A percentile compares a stretch with the other conserved stretches of the same genome.
phyloP scores from a whole-genome alignment of 305 asterid genomes.

The Salvia sclarea region DNA sequence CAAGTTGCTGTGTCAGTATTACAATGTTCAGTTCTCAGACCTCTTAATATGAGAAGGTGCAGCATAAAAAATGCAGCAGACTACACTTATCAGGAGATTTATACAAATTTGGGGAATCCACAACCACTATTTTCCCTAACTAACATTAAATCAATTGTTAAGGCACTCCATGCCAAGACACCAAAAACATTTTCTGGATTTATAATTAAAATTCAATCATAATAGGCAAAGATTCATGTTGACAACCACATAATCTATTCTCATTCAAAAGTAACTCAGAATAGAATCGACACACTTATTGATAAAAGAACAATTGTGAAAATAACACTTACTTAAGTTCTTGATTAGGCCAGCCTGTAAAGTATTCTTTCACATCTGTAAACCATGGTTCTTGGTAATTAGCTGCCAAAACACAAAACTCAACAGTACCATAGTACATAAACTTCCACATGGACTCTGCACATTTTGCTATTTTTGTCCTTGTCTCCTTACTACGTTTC shows the following conservation, averaged over 20 bases:
- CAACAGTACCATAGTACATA: slow-evolving; percentile 65
- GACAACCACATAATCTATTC: slow-evolving; percentile 16
- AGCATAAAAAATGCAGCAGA: not conserved
- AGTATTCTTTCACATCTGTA: slow-evolving; percentile 49
- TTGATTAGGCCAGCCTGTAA: slow-evolving; percentile 83
- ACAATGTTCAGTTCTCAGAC: slow-evolving; percentile 2
- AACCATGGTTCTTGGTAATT: slow-evolving; percentile 69
- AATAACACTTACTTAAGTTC: slow-evolving; percentile 61
- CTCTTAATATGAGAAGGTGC: not conserved
- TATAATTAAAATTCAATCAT: slow-evolving; percentile 8
- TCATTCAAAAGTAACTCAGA: slow-evolving; percentile 15
- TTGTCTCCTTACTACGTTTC: slow-evolving; percentile 52
- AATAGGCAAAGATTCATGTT: not conserved
- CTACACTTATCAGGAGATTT: not conserved
- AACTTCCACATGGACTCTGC: slow-evolving; percentile 92
- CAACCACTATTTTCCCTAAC: not conserved
- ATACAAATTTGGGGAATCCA: not conserved
- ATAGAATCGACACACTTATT: slow-evolving; percentile 8
- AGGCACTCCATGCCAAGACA: slow-evolving; percentile 4
- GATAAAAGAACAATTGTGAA: slow-evolving; percentile 13
- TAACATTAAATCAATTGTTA: slow-evolving; percentile 1
- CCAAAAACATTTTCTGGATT: not conserved
- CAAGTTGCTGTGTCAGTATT: not conserved
- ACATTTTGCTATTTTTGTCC: slow-evolving; percentile 63
- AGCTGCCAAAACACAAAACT: slow-evolving; percentile 54